Evolutionary conservation across 2,329 filamentous ascomycete species (phyloP), one percentile per base, ranked within the genome.

Genomic region (Raffaelea deltoideospora): DNA sequence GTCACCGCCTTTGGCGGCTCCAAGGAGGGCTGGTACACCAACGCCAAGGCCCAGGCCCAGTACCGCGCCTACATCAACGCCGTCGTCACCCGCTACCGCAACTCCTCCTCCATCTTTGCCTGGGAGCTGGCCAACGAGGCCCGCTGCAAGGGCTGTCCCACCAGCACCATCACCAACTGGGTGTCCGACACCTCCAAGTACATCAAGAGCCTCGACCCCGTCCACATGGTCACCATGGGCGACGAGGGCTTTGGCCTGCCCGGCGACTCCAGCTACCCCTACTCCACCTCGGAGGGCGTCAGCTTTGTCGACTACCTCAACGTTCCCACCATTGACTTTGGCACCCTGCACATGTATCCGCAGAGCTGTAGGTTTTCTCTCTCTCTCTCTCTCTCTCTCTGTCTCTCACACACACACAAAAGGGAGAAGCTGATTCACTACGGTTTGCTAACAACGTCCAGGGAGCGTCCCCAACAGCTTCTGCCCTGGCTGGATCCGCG

Each of bases 181-280:
- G 69, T 72, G 17, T 53, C 59, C 10, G 54, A 58, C 11, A 72
- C 65, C 11, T 73, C 68, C 20, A 54, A 60, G 9, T 79, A 75
- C 46, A 69, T 80, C 50, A 77, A 78, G 51, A 65, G 59, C 3
- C 54, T 79, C 6, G 76, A 79, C 47, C 44, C 61, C 2, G 50
- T 63, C 33, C 76, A 78, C 50, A 66, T 79, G 61, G 72, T 79
- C 29, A 66, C 67, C 0, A 61, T 75, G 17, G 74, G 76, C 14
- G 74, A 79, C 43, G 76, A 61, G 38, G 58, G 58, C 2, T 54
- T 53, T 23, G 52, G 52, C 2, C 32, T 53, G 3, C 42, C 49
- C 0, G 47, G 47, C 5, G 44, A 41, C 33, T 34, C 38, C 2
- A 18, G 31, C 3, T 49, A 49, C 26, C 48, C 48, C 2, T 52